These are phyloP conservation scores for Mortierella sp. DNA, from an alignment of 371 early-diverging fungal genomes.

Conservation along the genomic window DNA sequence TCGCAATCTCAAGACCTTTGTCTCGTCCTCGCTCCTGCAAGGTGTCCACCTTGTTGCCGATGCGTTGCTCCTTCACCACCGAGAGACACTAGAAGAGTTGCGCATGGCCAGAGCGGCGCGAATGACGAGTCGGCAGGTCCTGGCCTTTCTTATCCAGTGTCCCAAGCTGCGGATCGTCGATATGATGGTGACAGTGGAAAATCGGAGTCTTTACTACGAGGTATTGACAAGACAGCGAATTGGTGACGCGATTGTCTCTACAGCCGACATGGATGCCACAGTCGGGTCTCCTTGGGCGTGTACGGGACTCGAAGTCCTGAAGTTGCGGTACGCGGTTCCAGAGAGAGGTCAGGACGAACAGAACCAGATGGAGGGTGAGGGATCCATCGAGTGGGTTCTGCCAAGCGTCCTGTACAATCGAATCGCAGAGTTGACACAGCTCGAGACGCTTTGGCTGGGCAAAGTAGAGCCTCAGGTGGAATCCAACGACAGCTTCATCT, in stretches of 20 bases:
- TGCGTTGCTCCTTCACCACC: slow-evolving; percentile 1
- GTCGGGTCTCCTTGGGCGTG: background rate
- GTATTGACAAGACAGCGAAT: background rate
- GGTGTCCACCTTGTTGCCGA: background rate
- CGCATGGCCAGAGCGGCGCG: background rate
- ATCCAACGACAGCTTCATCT: background rate
- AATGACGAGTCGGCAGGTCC: background rate
- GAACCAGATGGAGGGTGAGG: background rate
- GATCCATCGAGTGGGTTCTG: background rate
- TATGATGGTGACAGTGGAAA: background rate
- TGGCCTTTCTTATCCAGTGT: background rate
- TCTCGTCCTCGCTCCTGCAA: background rate
- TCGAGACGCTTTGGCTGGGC: slow-evolving; percentile 18
- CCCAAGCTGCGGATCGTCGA: slow-evolving; percentile 16
- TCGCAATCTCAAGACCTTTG: slow-evolving; percentile 1
- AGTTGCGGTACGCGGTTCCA: background rate
- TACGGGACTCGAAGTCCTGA: slow-evolving; percentile 6
- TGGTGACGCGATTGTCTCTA: slow-evolving; percentile 6
- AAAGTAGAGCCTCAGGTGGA: background rate
- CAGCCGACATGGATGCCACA: background rate
- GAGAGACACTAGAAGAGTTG: slow-evolving; percentile 16
- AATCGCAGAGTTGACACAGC: slow-evolving; percentile 6
- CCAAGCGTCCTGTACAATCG: slow-evolving; percentile 8
- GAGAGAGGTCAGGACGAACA: background rate
- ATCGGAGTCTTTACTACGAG: background rate